phyloP scores from a whole-genome alignment of 768 basidiomycete genomes.

The Suillus hirtellus region DNA sequence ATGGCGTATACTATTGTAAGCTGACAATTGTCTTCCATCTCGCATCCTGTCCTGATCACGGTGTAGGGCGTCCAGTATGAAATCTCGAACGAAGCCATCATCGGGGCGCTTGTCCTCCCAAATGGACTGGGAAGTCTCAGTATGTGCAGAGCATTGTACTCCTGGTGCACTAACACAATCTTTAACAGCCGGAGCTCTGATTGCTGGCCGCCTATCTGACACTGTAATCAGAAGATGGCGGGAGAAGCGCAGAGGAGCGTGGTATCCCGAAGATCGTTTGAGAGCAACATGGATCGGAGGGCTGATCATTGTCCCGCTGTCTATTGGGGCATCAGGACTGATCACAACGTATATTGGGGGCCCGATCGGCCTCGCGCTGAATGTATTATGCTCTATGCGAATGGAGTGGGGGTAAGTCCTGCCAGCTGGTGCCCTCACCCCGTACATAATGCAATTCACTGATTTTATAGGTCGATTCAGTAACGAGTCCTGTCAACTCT shows the following conservation, averaged over 20 bases:
- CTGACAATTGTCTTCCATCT: not conserved
- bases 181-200: conserved; percentile 51
- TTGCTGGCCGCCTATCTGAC: conserved; percentile 59
- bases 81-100: conserved; percentile 54
- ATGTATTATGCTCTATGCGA: conserved; percentile 55
- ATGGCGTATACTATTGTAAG: conserved; percentile 61
- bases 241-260: conserved; percentile 46
- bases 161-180: not conserved
- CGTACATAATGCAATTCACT: not conserved
- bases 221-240: conserved; percentile 45
- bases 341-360: conserved; percentile 48
- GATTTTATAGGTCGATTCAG: conserved; percentile 46
- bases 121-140: conserved; percentile 57
- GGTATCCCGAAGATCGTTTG: conserved; percentile 66
- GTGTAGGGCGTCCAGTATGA: conserved; percentile 53
- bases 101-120: conserved; percentile 62
- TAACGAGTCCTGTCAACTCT: conserved; percentile 49
- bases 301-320: conserved; percentile 45
- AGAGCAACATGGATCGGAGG: conserved; percentile 46
- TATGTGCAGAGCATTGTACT: conserved; percentile 30
- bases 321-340: conserved; percentile 47
- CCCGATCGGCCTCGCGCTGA: conserved; percentile 44
- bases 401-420: conserved; percentile 53
- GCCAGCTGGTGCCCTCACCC: not conserved
- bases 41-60: not conserved